A percentile compares a stretch with the other conserved stretches of the same genome.
Evolutionary conservation across 2,329 filamentous ascomycete genomes (phyloP).

Genomic region (Thielaviopsis musarum): DNA sequence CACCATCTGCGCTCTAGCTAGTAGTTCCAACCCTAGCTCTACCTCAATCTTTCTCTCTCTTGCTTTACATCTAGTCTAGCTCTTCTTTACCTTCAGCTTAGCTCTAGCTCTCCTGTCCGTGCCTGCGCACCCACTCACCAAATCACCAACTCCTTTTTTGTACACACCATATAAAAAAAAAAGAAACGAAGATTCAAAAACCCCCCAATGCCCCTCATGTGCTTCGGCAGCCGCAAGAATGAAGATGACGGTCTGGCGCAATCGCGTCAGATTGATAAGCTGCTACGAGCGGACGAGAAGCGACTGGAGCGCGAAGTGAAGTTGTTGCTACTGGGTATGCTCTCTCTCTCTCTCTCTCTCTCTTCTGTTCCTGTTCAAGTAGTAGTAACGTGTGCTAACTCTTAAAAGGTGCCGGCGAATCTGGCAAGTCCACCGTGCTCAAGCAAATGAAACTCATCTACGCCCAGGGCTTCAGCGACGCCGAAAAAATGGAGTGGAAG

Average conservation of each 20-base stretch:
- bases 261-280: conserved; percentile 68
- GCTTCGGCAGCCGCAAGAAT: conserved; percentile 42
- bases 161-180: not conserved
- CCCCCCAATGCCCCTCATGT: conserved; percentile 29
- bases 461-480: conserved; percentile 74
- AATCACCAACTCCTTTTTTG: too few species aligned
- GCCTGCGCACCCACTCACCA: too few species aligned
- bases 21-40: too few species aligned
- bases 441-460: conserved; percentile 99
- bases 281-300: conserved; percentile 78
- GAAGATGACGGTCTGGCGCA: conserved; percentile 34
- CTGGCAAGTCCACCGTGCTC: conserved; percentile 80
- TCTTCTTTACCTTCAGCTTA: too few species aligned
- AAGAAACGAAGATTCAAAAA: not conserved
- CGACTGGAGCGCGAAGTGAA: conserved; percentile 76
- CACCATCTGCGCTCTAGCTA: not conserved
- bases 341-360: too few species aligned
- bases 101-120: too few species aligned
- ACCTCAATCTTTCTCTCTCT: not conserved
- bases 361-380: conserved; percentile 16
- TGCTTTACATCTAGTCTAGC: too few species aligned
- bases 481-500: conserved; percentile 84
- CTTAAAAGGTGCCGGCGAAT: conserved; percentile 68
- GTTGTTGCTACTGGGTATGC: conserved; percentile 73
- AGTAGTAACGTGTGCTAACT: conserved; percentile 10